Evolutionary conservation across 352 stramenopile genomes (phyloP), one percentile per base, ranked within the genome.

Genomic region (Phytophthora colocasiae): DNA sequence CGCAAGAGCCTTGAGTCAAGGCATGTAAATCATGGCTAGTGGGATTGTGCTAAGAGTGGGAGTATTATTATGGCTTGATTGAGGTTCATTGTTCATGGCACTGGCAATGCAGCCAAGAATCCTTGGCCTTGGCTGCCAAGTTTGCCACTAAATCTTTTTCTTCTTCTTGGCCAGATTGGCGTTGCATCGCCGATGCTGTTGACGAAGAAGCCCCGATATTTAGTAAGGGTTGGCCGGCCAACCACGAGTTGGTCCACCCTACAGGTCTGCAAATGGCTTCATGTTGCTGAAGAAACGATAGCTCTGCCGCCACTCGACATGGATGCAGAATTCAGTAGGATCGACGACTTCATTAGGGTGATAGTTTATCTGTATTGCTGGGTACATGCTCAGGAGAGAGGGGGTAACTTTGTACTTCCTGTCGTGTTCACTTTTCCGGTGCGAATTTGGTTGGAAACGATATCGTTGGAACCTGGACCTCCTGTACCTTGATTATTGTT

Each of bases 391-490:
- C 54, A 70, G 11, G 58, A 48, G 34, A 74, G 64, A 11, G 63
- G 63, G 26, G 63, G 63, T 26, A 76, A 31, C 47, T 69, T 76
- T 26, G n/a, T 61, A 39, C 24, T 69, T 44, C 54, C 47, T 54
- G 41, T 15, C 12, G 40, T 34, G 17, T n/a, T 36, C 27, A 31
- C 7, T 26, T 77, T 73, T 36, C 58, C 54, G 4, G 26, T 24
- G 17, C 52, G 47, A 22, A 41, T 17, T 39, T 44, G 32, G 7
- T 45, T 29, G 9, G 19, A 47, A 8, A 44, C 17, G 22, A 41
- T 31, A 39, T 64, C 57, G 31, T 50, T 62, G 50, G 38, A 31
- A 7, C 51, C 39, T 19, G 32, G 10, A 31, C 39, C 39, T 12
- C 17, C 31, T 19, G 51, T 9, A 12, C 31, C 60, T 36, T 52